Percentiles rank a stretch among this genome's conserved stretches.
phyloP scores from a whole-genome alignment of 2,329 filamentous ascomycete genomes.

The Dactylellina parvicollis region DNA sequence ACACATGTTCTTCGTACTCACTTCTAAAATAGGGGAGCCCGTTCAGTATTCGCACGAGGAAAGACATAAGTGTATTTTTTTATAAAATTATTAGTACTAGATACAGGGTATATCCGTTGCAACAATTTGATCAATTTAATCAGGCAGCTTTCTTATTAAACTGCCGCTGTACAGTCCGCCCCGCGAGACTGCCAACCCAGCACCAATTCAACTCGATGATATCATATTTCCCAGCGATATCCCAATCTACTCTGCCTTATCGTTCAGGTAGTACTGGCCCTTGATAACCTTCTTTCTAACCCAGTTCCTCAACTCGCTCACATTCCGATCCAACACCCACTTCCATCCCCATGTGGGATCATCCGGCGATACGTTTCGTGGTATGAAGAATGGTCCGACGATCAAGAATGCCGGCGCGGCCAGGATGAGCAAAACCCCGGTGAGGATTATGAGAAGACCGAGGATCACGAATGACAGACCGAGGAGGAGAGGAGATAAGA shows the following conservation, averaged over 20 bases:
- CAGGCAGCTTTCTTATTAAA: too few relatives aligned
- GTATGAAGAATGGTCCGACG: slow-evolving; percentile 36
- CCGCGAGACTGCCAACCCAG: too few relatives aligned
- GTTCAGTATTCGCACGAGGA: too few relatives aligned
- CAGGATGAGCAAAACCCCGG: slow-evolving; percentile 36
- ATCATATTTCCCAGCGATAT: not conserved
- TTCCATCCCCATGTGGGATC: slow-evolving; percentile 50
- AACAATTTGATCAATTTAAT: too few relatives aligned
- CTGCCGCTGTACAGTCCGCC: too few relatives aligned
- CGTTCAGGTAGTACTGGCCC: slow-evolving; percentile 26
- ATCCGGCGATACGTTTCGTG: slow-evolving; percentile 39
- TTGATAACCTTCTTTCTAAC: slow-evolving; percentile 28
- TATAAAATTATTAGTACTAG: too few relatives aligned
- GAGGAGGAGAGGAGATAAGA: slow-evolving; percentile 43
- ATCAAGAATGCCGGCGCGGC: slow-evolving; percentile 42
- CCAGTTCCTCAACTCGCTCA: slow-evolving; percentile 30
- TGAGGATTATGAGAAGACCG: slow-evolving; percentile 28
- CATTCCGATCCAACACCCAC: slow-evolving; percentile 44
- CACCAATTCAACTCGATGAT: too few relatives aligned
- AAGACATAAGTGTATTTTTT: too few relatives aligned
- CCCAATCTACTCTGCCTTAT: slow-evolving; percentile 6
- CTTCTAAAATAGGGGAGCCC: too few relatives aligned
- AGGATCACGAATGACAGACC: slow-evolving; percentile 38
- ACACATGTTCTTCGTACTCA: too few relatives aligned
- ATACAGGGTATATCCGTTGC: too few relatives aligned